phyloP scores from a whole-genome alignment of 495 filamentous ascomycete species.

The Trichoderma asperelloides region DNA sequence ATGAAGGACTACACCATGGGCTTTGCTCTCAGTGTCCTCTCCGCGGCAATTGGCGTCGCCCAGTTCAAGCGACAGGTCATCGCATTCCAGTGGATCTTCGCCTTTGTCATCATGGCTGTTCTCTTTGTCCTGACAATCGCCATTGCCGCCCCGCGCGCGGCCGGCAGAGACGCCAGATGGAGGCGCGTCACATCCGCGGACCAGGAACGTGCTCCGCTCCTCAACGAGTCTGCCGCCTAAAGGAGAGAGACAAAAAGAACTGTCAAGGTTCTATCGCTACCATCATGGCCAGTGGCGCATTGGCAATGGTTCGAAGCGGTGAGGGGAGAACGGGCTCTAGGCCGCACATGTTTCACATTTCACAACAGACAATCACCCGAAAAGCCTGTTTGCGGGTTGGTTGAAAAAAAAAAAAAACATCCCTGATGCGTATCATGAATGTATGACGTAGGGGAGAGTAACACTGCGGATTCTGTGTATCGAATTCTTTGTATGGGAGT shows the following conservation, averaged over 20 bases:
- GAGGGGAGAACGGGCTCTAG: neutral
- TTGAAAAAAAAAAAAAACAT: neutral
- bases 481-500: too few relatives aligned
- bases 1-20: conserved; percentile 84
- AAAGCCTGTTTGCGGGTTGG: neutral
- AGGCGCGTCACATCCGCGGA: conserved; percentile 26
- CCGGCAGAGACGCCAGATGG: conserved; percentile 38
- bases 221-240: conserved; percentile 22
- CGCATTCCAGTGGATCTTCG: conserved; percentile 85
- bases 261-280: too few relatives aligned
- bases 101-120: conserved; percentile 69
- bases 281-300: too few relatives aligned
- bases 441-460: neutral
- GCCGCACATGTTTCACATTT: neutral
- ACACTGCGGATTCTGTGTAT: neutral
- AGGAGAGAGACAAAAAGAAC: neutral
- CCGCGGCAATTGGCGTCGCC: conserved; percentile 63
- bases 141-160: conserved; percentile 55
- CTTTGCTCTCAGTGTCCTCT: conserved; percentile 62
- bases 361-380: neutral
- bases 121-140: conserved; percentile 57
- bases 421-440: neutral
- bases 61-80: conserved; percentile 64
- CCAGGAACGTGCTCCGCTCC: conserved; percentile 43
- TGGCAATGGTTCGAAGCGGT: neutral